Base-by-base conservation (phyloP, 2,329 filamentous ascomycete species). In the Penicillium psychrosexuale region DNA sequence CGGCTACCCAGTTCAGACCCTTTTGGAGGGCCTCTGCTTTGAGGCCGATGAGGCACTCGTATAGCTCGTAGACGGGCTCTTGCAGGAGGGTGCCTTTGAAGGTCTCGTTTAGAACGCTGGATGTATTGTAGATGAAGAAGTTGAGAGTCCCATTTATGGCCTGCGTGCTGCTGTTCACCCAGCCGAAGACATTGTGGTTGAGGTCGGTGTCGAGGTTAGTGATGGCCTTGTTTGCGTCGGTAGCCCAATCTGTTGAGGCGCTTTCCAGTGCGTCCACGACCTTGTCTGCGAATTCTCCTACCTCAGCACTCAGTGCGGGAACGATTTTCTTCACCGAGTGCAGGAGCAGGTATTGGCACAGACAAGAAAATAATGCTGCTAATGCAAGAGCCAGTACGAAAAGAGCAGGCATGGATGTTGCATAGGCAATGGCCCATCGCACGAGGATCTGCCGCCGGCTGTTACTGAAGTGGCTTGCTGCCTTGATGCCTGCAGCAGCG, bases 1-100 rank as follows among this genome's bases (percentile, higher is more conserved):
- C 87, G 66, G 89, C 84, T 11, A 96, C 89, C 93, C 93, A 99
- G 0, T 90, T 96, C n/a, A 97, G 80, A 12, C 89, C 94, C 68
- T 89, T 87, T 71, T 97, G 85, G 61, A 99, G 84, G 22, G 86
- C 83, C 62, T 89, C 85, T 59, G 97, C 82, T 78, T 97, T 97
- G 67, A 96, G 80, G 8, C 87, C 85, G 61, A 97, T 84, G n/a
- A 97, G 80, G 69, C 94, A 97, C 68, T 90, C 83, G 59, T 97
- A 82, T 33, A 97, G 84, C 40, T 90, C 87, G 66, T 85, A 80
- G 66, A 96, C 86, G 0, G 91, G 89, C 28, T 87, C 83, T 61
- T 91, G 83, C 40, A 96, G 85, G 39, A 92, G 76, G 0, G 93
- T 97, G 44, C 85, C 86, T 47, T 90, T 90, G 70, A 97, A 97